phyloP scores from a whole-genome alignment of 2,329 filamentous ascomycete species.

The Leptographium wingfieldii region DNA sequence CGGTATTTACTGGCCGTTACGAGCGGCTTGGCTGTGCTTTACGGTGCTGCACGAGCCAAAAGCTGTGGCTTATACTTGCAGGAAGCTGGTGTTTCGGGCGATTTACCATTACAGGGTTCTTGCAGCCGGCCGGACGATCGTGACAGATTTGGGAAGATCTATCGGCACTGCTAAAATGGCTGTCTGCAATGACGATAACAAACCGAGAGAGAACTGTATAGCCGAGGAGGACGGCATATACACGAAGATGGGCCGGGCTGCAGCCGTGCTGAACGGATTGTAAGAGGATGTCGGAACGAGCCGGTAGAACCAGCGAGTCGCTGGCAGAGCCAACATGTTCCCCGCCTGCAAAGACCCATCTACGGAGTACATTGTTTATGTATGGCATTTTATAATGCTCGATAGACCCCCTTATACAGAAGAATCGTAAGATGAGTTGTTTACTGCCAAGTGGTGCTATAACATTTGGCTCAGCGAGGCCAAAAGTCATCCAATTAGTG shows the following conservation, averaged over 20 bases:
- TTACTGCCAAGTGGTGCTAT: slow-evolving; percentile 1
- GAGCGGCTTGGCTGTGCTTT: background rate
- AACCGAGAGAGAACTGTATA: background rate
- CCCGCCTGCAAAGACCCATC: background rate
- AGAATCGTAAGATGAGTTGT: background rate
- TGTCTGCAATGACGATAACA: background rate
- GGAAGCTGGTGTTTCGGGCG: background rate
- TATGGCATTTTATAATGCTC: background rate
- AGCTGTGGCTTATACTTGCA: background rate
- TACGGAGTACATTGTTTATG: background rate
- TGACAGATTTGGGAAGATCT: background rate
- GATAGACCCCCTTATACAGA: background rate
- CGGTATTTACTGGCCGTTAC: too few relatives aligned
- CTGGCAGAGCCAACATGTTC: background rate
- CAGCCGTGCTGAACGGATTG: background rate
- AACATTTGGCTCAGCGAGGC: background rate
- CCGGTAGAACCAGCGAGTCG: background rate
- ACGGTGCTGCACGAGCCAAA: background rate
- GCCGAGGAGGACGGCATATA: background rate
- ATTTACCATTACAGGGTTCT: background rate
- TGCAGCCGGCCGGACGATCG: background rate
- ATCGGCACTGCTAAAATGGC: background rate
- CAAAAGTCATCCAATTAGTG: background rate
- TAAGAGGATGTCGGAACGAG: background rate
- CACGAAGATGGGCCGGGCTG: background rate